Conservation (phyloP, 2,329 filamentous ascomycete species). For the Rutstroemia sp. region DNA sequence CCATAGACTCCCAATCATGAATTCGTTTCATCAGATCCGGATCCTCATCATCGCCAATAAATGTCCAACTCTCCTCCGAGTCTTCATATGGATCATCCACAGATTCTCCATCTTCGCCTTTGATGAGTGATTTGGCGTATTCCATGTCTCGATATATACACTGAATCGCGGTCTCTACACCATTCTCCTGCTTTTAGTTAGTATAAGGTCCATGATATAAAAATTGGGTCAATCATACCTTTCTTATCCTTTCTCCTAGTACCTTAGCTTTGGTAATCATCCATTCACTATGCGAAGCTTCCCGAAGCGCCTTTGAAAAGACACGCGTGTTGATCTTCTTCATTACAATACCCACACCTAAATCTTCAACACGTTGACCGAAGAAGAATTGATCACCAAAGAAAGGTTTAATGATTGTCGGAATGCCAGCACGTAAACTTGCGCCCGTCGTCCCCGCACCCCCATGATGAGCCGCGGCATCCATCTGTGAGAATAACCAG, state of each 20-base stretch:
- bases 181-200: conserved; percentile 61
- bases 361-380: conserved; percentile 78
- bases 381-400: conserved; percentile 99
- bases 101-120: conserved; percentile 50
- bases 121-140: conserved; percentile 80
- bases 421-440: conserved; percentile 81
- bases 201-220: conserved; percentile 7
- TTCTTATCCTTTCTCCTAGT: conserved; percentile 80
- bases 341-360: conserved; percentile 85
- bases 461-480: conserved; percentile 90
- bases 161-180: conserved; percentile 84
- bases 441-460: conserved; percentile 93
- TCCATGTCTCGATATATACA: conserved; percentile 92
- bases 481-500: conserved; percentile 91
- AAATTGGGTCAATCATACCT: conserved; percentile 47
- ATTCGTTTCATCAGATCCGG: conserved; percentile 26
- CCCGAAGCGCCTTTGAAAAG: conserved; percentile 83
- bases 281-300: conserved; percentile 79
- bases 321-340: conserved; percentile 83
- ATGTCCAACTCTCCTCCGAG: conserved; percentile 81
- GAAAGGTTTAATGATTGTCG: conserved; percentile 92
- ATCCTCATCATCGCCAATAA: conserved; percentile 53
- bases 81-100: conserved; percentile 49
- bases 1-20: conserved; percentile 28
- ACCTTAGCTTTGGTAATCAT: conserved; percentile 83